Base-by-base conservation (phyloP, 371 early-diverging fungal genomes). In the Mortierella sp. region DNA sequence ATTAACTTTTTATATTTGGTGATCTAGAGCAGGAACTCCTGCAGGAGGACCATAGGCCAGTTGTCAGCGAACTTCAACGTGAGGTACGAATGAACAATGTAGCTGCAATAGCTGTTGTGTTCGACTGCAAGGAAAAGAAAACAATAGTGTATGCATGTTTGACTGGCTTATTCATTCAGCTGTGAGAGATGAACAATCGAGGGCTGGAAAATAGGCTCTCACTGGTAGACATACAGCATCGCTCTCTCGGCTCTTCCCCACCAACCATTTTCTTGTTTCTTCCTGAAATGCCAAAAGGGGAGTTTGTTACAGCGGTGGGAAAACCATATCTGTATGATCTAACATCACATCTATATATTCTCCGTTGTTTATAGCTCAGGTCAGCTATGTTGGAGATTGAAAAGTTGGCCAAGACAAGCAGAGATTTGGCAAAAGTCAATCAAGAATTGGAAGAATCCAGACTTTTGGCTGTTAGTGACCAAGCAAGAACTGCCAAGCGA, bases 41-140 rank as follows among this genome's bases (percentile, higher is more conserved):
- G 9, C 73, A 75, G 32, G 73, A 76, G 26, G 77, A 81, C 32
- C 83, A 75, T 45, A 76, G 83, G 9, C 76, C 76, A 40, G 61
- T 81, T 64, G 73, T 81, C 67, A 81, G 61, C 57, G 77, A 81
- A n/a, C 83, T 81, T 11, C 83, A 81, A 58, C 76, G 83, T 20
- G 76, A 81, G 76, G 83, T 76, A 80, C 54, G 62, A 52, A 43
- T 3, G 14, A 43, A n/a, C n/a, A 43, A 62, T 47, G 32, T 39
- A 11, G 18, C 16, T 24, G 30, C 16, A 60, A 45, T 14, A n/a
- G 39, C 28, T 52, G 20, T 52, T 10, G 20, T 20, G 20, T 9
- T 8, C 12, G 26, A 24, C 26, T 18, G 9, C 52, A 52, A 55
- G 30, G 24, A 55, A 24, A 28, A 55, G 30, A 9, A 28, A 5